Evolutionary conservation across 1,139 yeast genomes (phyloP).

Genomic region (Wickerhamomyces sp.): DNA sequence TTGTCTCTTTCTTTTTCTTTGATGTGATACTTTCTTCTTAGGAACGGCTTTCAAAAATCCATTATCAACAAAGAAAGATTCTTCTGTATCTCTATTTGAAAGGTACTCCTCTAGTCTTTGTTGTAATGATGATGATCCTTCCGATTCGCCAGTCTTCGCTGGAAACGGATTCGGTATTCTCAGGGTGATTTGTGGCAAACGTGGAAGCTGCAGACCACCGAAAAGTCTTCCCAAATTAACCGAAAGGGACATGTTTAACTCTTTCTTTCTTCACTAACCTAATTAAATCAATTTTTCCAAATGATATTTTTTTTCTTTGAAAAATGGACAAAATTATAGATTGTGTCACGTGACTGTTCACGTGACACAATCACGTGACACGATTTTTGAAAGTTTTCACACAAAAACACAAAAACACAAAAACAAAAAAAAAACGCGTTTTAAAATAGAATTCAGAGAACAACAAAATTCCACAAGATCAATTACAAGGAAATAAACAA

Average conservation of each 20-base stretch:
- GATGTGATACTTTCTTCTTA: constrained; percentile 85
- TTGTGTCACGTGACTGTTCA: background rate
- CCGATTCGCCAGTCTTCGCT: no score
- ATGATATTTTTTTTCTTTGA: no score
- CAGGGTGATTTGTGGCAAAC: constrained; percentile 21
- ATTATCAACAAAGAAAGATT: constrained; percentile 37
- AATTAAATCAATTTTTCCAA: no score
- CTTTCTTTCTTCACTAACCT: no score
- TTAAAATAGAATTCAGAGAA: background rate
- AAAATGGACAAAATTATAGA: no score
- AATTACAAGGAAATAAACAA: no score
- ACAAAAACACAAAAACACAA: background rate
- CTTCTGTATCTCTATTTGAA: constrained; percentile 18
- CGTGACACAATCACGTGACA: background rate
- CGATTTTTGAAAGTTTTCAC: background rate
- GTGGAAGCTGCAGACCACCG: constrained; percentile 12
- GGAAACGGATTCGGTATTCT: constrained; percentile 22
- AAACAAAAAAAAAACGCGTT: background rate
- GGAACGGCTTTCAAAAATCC: constrained; percentile 87
- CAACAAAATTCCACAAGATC: background rate
- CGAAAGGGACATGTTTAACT: constrained; percentile 15
- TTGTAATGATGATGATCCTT: constrained; percentile 10
- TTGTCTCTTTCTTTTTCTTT: constrained; percentile 77
- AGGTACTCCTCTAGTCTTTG: constrained; percentile 23
- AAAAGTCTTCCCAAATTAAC: constrained; percentile 15